Conservation (phyloP, 345 rosid species). For the Eucalyptus curtisii region DNA sequence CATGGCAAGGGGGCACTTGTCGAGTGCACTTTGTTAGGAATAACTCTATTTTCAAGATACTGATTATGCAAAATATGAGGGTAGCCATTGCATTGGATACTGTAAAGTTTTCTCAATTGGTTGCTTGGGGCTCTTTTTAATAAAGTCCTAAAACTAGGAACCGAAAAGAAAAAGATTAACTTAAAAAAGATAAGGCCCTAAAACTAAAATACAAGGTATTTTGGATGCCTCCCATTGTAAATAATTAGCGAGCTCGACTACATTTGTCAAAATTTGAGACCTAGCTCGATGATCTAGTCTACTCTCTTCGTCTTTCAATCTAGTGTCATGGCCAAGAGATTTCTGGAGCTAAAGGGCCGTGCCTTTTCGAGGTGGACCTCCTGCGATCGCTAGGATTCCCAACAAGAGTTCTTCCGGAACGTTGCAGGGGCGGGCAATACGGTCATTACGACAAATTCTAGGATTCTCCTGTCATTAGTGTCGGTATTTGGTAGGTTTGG, state of each 20-base stretch:
- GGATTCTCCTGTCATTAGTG: too few species aligned
- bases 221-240: not conserved
- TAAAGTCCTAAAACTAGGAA: not conserved
- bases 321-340: too few species aligned
- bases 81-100: not conserved
- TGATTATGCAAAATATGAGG: not conserved
- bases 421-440: fast-evolving
- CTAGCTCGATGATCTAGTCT: not conserved
- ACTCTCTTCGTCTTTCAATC: not conserved
- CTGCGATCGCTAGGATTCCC: too few species aligned
- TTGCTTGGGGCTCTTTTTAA: not conserved
- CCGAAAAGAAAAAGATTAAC: not conserved
- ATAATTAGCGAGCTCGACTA: not conserved
- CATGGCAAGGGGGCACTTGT: not conserved
- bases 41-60: not conserved
- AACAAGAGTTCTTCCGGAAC: too few species aligned
- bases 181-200: not conserved
- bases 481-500: too few species aligned
- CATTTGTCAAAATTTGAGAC: not conserved
- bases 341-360: too few species aligned
- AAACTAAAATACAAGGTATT: not conserved
- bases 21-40: not conserved
- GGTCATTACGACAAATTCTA: too few species aligned
- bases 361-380: too few species aligned
- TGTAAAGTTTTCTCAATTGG: not conserved